Conservation (phyloP, 1,139 yeast genomes). For the Geotrichum phurueaensis region DNA sequence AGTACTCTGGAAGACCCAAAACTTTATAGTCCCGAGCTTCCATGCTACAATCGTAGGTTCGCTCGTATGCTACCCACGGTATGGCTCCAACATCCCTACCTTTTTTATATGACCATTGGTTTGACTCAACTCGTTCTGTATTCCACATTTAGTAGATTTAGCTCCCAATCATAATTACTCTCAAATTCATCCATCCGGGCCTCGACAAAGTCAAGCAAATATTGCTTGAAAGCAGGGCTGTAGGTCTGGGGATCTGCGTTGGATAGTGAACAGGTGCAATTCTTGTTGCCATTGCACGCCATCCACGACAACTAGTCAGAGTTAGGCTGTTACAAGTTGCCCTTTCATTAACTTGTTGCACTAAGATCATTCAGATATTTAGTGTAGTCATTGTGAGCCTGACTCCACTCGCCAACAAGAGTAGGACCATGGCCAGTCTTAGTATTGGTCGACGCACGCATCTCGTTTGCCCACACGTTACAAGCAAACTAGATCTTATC, state of each 20-base stretch:
- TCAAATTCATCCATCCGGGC: constrained; percentile 35
- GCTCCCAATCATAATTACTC: constrained; percentile 31
- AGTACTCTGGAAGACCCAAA: constrained; percentile 30
- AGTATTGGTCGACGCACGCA: constrained; percentile 46
- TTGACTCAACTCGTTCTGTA: constrained; percentile 30
- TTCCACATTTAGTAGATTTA: constrained; percentile 38
- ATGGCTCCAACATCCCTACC: constrained; percentile 30
- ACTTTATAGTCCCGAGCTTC: constrained; percentile 26
- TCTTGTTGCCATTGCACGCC: constrained; percentile 16
- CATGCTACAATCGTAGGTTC: constrained; percentile 27
- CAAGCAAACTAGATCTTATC: constrained; percentile 33
- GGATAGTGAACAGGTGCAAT: constrained; percentile 31
- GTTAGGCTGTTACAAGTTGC: constrained; percentile 31
- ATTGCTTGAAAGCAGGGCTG: constrained; percentile 28
- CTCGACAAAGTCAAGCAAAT: constrained; percentile 32
- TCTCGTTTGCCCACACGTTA: constrained; percentile 47
- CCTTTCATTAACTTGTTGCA: constrained; percentile 76
- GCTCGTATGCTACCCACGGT: constrained; percentile 30
- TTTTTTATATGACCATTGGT: constrained; percentile 36
- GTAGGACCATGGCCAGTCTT: constrained; percentile 51
- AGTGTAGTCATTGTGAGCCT: constrained; percentile 87
- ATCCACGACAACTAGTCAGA: constrained; percentile 10
- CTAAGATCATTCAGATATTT: constrained; percentile 83
- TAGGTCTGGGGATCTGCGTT: constrained; percentile 29
- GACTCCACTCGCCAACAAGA: constrained; percentile 82